Evolutionary conservation across 225 moss, liverwort and hornwort species (phyloP).

Genomic region (Pleurozium schreberi): DNA sequence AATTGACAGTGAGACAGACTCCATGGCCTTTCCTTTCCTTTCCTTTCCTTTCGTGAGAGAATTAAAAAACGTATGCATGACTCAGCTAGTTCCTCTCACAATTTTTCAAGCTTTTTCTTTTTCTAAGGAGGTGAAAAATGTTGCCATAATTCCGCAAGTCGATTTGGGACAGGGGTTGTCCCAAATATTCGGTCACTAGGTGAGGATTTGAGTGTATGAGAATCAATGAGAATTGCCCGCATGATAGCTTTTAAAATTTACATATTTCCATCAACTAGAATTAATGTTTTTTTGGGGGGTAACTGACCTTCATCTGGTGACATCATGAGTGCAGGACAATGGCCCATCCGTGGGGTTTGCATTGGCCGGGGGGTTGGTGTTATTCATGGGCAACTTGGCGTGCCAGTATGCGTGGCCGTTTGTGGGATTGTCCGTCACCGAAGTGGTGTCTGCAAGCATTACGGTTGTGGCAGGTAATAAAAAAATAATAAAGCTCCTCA

Average conservation of each 20-base stretch:
- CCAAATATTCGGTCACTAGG: background rate
- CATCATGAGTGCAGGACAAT: conserved; percentile 27
- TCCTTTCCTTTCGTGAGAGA: background rate
- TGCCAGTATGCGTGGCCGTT: conserved; percentile 84
- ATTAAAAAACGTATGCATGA: background rate
- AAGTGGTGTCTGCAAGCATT: conserved; percentile 67
- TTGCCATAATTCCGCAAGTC: background rate
- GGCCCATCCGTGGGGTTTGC: conserved; percentile 56
- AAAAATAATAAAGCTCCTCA: background rate
- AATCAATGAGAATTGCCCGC: background rate
- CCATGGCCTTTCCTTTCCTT: background rate
- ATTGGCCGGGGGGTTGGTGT: conserved; percentile 60
- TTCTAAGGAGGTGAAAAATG: too few relatives aligned
- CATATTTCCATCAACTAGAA: background rate
- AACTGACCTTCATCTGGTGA: background rate
- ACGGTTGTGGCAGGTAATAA: conserved; percentile 68
- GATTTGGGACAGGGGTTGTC: background rate
- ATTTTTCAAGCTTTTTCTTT: background rate
- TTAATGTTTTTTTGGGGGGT: too few relatives aligned
- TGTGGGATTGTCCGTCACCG: conserved; percentile 63
- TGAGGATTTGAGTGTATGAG: background rate
- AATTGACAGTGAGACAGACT: background rate
- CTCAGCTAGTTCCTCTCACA: background rate
- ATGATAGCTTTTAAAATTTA: background rate
- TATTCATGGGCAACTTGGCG: conserved; percentile 65